phyloP scores from a whole-genome alignment of 1,139 yeast genomes.

The Fermentozyma sake region DNA sequence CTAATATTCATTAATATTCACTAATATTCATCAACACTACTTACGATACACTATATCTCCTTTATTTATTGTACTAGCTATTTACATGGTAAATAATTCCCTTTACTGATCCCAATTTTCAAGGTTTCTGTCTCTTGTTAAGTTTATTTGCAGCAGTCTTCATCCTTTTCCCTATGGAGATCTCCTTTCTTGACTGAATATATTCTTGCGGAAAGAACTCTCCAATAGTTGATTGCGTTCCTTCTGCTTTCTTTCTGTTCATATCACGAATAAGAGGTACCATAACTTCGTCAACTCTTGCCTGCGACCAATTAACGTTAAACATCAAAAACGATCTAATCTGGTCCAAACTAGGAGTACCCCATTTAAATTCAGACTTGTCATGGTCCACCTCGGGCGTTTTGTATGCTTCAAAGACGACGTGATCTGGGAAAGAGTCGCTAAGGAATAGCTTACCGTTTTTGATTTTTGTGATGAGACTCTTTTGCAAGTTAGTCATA shows the following conservation, averaged over 20 bases:
- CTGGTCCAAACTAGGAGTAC: constrained; percentile 78
- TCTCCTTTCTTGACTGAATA: constrained; percentile 39
- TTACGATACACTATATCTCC: no score
- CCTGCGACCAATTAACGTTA: constrained; percentile 80
- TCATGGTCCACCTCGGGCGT: constrained; percentile 84
- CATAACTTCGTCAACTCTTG: constrained; percentile 74
- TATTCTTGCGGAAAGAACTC: constrained; percentile 57
- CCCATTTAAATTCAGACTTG: constrained; percentile 80
- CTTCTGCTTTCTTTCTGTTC: constrained; percentile 54
- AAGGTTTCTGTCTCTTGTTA: constrained; percentile 21
- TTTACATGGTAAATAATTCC: no score
- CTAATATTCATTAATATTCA: no score
- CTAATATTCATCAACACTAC: no score
- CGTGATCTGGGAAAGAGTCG: constrained; percentile 63
- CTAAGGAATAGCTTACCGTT: constrained; percentile 60
- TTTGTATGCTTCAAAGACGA: constrained; percentile 68
- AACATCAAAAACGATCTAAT: constrained; percentile 65
- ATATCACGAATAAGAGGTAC: constrained; percentile 84
- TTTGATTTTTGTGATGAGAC: constrained; percentile 52
- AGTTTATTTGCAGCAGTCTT: constrained; percentile 53
- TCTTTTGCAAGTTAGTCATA: constrained; percentile 35
- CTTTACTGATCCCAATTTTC: no score
- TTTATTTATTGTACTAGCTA: no score
- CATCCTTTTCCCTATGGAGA: constrained; percentile 55
- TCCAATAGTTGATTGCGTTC: constrained; percentile 52